Conservation (phyloP, 139 green algal genomes). For the Diplosphaera chodatii region DNA sequence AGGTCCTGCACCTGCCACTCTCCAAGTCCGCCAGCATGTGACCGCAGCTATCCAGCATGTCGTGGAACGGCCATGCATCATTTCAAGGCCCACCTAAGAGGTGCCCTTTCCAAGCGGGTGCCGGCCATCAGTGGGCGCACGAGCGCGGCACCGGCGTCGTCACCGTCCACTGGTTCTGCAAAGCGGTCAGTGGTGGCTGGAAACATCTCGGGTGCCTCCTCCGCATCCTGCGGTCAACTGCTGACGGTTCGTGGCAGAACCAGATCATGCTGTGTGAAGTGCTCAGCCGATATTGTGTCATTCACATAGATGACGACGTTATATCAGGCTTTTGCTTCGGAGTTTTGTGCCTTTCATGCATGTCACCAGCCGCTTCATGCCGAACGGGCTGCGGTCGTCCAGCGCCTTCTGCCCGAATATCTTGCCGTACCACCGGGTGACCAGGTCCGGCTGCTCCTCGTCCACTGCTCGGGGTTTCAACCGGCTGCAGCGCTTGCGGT, state of each 20-base stretch:
- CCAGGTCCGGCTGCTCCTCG: slow-evolving; percentile 36
- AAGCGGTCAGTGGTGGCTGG: slow-evolving; percentile 38
- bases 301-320: too few relatives aligned
- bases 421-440: slow-evolving; percentile 36
- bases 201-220: slow-evolving; percentile 42
- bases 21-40: too few relatives aligned
- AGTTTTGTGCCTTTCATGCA: too few relatives aligned
- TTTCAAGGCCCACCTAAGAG: slow-evolving; percentile 37
- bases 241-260: too few relatives aligned
- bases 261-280: too few relatives aligned
- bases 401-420: slow-evolving; percentile 59
- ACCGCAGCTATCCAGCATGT: too few relatives aligned
- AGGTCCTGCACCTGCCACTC: too few relatives aligned
- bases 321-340: too few relatives aligned
- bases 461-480: not conserved
- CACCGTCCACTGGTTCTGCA: slow-evolving; percentile 40
- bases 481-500: too few relatives aligned
- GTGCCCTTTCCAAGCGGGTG: slow-evolving; percentile 54
- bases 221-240: slow-evolving; percentile 11
- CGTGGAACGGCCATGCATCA: too few relatives aligned
- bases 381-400: slow-evolving; percentile 45
- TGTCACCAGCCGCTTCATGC: slow-evolving; percentile 49
- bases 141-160: slow-evolving; percentile 26
- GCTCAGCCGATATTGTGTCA: too few relatives aligned
- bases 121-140: slow-evolving; percentile 56